These are phyloP conservation scores for Vicia sativa DNA, from an alignment of 306 rosid species.

Conservation along the genomic window DNA sequence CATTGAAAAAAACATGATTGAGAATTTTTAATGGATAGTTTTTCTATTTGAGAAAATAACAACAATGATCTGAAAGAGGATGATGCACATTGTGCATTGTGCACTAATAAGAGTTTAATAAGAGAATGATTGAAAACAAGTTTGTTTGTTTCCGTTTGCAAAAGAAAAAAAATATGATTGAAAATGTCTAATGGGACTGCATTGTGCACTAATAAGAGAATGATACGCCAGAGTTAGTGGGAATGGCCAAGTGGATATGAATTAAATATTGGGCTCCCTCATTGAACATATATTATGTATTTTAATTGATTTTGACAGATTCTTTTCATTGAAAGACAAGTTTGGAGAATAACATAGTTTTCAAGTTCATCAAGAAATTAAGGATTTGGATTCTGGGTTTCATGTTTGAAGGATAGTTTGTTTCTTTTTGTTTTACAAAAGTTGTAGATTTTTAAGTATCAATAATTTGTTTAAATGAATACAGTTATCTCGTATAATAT, in stretches of 20 bases:
- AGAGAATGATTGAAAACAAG: neutral
- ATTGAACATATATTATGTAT: neutral
- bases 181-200: no score
- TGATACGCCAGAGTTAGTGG: slow-evolving; percentile 2
- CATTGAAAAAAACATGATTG: slow-evolving; percentile 17
- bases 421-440: neutral
- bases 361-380: neutral
- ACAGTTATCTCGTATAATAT: neutral
- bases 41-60: slow-evolving; percentile 2
- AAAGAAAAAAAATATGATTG: no score
- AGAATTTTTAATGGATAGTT: neutral
- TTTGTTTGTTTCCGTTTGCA: no score
- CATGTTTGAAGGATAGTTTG: neutral
- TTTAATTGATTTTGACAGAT: neutral
- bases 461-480: neutral
- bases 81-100: neutral
- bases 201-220: neutral
- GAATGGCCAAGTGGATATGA: slow-evolving; percentile 2
- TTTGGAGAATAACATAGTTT: neutral
- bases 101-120: neutral
- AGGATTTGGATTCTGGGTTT: neutral
- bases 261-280: neutral
- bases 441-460: no score
- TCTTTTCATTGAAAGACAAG: neutral
- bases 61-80: neutral